phyloP scores from a whole-genome alignment of 805 yeast species.

The Pichia manshurica region DNA sequence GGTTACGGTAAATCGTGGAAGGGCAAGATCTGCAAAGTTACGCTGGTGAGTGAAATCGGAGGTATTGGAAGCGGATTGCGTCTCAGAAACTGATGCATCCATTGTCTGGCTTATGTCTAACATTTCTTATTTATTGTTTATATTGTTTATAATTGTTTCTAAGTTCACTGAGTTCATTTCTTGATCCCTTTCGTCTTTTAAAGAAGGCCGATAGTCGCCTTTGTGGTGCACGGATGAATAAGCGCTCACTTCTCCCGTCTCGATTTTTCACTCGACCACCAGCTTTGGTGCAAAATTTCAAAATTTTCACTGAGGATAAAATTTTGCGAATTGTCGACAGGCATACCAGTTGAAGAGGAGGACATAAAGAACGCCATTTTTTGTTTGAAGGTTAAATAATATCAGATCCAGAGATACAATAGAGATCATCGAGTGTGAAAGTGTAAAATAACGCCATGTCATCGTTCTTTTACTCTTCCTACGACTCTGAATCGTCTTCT shows the following conservation, averaged over 20 bases:
- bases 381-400: too few species aligned
- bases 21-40: slow-evolving; percentile 74
- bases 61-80: slow-evolving; percentile 90
- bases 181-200: too few species aligned
- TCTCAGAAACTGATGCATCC: slow-evolving; percentile 22
- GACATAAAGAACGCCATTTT: too few species aligned
- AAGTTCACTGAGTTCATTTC: not conserved
- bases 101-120: not conserved
- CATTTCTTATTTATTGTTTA: not conserved
- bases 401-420: too few species aligned
- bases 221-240: too few species aligned
- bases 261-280: not conserved
- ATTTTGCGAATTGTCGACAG: slow-evolving; percentile 2
- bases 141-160: not conserved
- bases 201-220: too few species aligned
- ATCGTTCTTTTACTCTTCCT: slow-evolving; percentile 74
- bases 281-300: not conserved
- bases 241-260: not conserved
- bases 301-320: not conserved
- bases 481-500: slow-evolving; percentile 47
- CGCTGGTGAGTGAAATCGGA: slow-evolving; percentile 75
- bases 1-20: slow-evolving; percentile 69
- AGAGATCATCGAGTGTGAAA: not conserved
- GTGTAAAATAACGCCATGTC: slow-evolving; percentile 53
- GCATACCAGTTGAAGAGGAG: too few species aligned